Evolutionary conservation across 345 rosid species (phyloP).

Genomic region (Aquilaria malaccensis): DNA sequence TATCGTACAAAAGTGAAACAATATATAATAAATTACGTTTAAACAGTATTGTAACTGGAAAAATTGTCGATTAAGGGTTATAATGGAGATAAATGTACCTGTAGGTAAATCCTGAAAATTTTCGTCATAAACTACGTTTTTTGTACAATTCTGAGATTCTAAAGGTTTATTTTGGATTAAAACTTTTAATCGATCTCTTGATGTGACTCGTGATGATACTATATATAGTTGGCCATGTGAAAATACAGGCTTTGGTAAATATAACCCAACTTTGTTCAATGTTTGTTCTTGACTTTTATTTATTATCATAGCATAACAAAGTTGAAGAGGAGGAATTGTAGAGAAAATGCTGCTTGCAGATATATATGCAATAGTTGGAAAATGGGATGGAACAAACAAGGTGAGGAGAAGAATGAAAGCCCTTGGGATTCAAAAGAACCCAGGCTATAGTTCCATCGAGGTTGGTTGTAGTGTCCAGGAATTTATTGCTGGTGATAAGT

Average conservation of each 20-base stretch:
- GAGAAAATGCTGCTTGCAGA: constrained; percentile 40
- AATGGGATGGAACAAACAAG: constrained; percentile 70
- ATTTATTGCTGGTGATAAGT: constrained; percentile 59
- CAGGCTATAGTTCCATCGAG: constrained; percentile 72
- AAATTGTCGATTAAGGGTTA: no score
- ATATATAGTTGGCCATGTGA: background rate
- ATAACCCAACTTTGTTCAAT: background rate
- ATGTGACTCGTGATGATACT: no score
- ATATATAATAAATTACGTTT: no score
- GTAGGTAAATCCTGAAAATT: no score
- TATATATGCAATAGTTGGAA: constrained; percentile 60
- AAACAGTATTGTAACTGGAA: no score
- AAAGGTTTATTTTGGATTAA: no score
- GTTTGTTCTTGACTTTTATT: background rate
- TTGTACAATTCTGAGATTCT: no score
- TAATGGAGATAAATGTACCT: no score
- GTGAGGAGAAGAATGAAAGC: constrained; percentile 65
- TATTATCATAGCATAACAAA: background rate
- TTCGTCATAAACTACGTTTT: no score
- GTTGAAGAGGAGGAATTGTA: background rate
- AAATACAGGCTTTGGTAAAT: background rate
- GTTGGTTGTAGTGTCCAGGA: constrained; percentile 44
- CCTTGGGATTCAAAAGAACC: constrained; percentile 60
- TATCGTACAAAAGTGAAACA: no score
- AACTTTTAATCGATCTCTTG: no score